Conservation (phyloP, 495 filamentous ascomycete species). For the Stereocaulon alpinum region DNA sequence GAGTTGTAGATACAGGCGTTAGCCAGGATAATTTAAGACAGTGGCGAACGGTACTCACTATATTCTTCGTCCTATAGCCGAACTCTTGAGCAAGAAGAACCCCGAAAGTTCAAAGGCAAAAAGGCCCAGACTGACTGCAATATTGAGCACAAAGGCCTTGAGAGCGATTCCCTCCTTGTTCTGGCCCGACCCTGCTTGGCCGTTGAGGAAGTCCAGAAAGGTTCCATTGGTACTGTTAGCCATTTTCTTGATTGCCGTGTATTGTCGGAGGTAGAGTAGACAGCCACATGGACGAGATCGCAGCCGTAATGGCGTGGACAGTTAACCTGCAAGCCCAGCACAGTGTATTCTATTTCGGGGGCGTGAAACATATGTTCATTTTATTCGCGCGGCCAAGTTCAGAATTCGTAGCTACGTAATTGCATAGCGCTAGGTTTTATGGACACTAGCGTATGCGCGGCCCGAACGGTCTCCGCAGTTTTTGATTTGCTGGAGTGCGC, state of each 20-base stretch:
- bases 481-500: too few relatives aligned
- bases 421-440: too few relatives aligned
- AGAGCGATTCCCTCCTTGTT: conserved; percentile 17
- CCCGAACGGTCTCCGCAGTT: too few relatives aligned
- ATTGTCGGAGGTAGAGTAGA: too few relatives aligned
- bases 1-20: background rate
- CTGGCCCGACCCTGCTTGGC: conserved; percentile 14
- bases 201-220: conserved; percentile 14
- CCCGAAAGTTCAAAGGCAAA: conserved; percentile 19
- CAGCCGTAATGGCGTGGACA: too few relatives aligned
- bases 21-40: background rate
- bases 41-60: conserved; percentile 9
- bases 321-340: too few relatives aligned
- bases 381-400: too few relatives aligned
- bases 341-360: too few relatives aligned
- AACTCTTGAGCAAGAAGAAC: conserved; percentile 23
- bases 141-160: conserved; percentile 22
- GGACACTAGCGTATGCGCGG: too few relatives aligned
- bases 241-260: conserved; percentile 5
- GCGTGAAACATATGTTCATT: too few relatives aligned
- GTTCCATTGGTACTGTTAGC: conserved; percentile 9
- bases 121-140: conserved; percentile 19
- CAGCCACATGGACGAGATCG: too few relatives aligned
- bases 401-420: too few relatives aligned
- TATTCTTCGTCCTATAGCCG: conserved; percentile 21